Percentiles rank a stretch among this genome's conserved stretches.
Conservation (phyloP, 306 rosid genomes). For the Pterocarpus macrocarpus region DNA sequence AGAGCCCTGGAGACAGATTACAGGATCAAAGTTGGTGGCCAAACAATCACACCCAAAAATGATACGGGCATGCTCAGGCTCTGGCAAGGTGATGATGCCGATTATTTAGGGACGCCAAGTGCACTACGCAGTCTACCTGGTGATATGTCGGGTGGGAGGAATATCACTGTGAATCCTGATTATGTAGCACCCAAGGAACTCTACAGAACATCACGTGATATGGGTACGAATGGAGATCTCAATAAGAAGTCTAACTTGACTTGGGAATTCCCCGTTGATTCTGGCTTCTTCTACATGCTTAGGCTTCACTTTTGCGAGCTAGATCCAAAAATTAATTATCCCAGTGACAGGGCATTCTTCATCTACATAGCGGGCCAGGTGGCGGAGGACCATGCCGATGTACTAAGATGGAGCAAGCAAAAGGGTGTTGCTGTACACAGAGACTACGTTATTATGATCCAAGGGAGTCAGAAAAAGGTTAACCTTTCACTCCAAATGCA, state of each 20-base stretch:
- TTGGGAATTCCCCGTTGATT: conserved; percentile 43
- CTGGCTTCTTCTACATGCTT: conserved; percentile 43
- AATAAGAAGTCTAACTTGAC: conserved; percentile 35
- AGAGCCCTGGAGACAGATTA: conserved; percentile 45
- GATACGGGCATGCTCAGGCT: conserved; percentile 51
- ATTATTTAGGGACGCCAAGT: neutral
- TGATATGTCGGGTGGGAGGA: fast-evolving
- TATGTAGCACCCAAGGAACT: conserved; percentile 52
- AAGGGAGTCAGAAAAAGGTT: conserved; percentile 1
- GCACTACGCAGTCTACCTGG: neutral
- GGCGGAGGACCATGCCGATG: conserved; percentile 33
- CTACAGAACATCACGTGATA: conserved; percentile 36
- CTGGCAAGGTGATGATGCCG: conserved; percentile 10
- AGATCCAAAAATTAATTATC: fast-evolving
- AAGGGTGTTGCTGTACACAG: neutral
- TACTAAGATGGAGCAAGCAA: conserved; percentile 7
- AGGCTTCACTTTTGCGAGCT: conserved; percentile 63
- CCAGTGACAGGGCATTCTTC: neutral
- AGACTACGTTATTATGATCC: conserved; percentile 29
- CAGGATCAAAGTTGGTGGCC: conserved; percentile 45
- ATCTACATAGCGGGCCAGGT: conserved; percentile 47
- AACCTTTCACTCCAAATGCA: conserved; percentile 44
- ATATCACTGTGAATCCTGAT: neutral
- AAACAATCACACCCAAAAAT: neutral
- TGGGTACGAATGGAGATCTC: conserved; percentile 1